A percentile compares a stretch with the other conserved stretches of the same genome.
Conservation (phyloP, 2,329 filamentous ascomycete genomes). For the Diplodia corticola region DNA sequence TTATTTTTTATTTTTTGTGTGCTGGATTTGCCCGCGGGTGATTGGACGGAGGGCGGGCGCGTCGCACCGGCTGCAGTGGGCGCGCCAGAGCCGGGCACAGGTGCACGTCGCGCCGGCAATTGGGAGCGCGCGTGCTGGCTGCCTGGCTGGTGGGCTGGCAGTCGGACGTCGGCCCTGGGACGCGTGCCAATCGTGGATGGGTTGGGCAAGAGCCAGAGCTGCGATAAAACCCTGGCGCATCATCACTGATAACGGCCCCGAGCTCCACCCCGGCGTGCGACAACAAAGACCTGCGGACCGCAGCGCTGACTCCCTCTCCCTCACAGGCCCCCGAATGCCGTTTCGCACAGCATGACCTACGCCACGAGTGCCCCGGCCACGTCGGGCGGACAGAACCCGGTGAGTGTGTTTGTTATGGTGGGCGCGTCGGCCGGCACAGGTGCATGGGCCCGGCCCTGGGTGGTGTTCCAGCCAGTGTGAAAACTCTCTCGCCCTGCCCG, state of each 20-base stretch:
- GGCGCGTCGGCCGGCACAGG: constrained; percentile 38
- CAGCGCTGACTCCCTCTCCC: constrained; percentile 8
- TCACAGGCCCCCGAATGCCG: constrained; percentile 40
- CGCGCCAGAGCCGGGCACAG: constrained; percentile 30
- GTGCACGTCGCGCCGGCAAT: constrained; percentile 6
- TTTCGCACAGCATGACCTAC: constrained; percentile 58
- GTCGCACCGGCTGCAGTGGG: constrained; percentile 7
- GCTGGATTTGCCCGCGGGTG: neutral
- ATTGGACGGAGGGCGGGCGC: constrained; percentile 30
- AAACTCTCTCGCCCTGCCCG: constrained; percentile 25
- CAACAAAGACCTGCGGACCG: neutral
- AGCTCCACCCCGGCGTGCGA: constrained; percentile 13
- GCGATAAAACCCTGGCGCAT: constrained; percentile 9
- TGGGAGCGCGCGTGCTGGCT: neutral
- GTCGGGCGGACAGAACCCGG: constrained; percentile 62
- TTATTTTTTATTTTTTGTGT: constrained; percentile 8
- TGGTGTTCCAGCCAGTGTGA: constrained; percentile 25
- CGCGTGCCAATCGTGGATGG: neutral
- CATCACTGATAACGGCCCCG: constrained; percentile 18
- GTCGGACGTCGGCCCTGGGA: neutral
- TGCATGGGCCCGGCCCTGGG: constrained; percentile 34
- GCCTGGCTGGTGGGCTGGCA: neutral
- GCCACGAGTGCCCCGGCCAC: constrained; percentile 66
- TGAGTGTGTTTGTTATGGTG: constrained; percentile 41
- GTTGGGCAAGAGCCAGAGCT: constrained; percentile 27